Conservation (phyloP, 2,329 filamentous ascomycete genomes). For the Parascedosporium putredinis region DNA sequence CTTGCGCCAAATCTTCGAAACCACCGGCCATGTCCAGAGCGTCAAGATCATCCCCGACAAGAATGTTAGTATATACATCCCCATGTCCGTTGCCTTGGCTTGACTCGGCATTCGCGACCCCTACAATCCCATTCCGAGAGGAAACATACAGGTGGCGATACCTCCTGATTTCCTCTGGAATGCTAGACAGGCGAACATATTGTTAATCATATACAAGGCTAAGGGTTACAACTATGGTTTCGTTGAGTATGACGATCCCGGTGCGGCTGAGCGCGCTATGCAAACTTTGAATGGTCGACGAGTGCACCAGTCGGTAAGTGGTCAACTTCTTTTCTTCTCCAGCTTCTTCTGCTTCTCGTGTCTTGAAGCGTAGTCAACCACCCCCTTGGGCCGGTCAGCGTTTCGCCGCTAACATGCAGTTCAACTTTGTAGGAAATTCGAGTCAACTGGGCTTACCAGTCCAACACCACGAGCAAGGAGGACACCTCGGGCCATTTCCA, state of each 20-base stretch:
- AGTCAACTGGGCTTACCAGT: slow-evolving; percentile 99
- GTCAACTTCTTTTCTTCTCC: too few relatives aligned
- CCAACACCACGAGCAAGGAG: slow-evolving; percentile 87
- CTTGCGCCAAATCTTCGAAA: slow-evolving; percentile 95
- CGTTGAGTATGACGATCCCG: slow-evolving; percentile 96
- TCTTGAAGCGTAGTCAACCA: too few relatives aligned
- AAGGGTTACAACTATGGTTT: slow-evolving; percentile 99
- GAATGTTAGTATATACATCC: slow-evolving; percentile 64
- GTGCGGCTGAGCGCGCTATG: slow-evolving; percentile 94
- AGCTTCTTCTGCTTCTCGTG: too few relatives aligned
- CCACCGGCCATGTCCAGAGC: slow-evolving; percentile 92
- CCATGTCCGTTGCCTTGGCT: background rate
- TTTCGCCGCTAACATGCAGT: background rate
- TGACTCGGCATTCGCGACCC: too few relatives aligned
- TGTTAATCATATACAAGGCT: too few relatives aligned
- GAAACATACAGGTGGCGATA: too few relatives aligned
- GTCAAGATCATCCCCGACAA: slow-evolving; percentile 99
- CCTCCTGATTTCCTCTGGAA: too few relatives aligned
- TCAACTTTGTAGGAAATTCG: slow-evolving; percentile 72
- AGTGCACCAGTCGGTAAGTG: slow-evolving; percentile 83
- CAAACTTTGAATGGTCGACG: slow-evolving; percentile 89
- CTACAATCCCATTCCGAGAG: too few relatives aligned
- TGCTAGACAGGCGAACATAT: too few relatives aligned
- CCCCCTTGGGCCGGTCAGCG: too few relatives aligned
- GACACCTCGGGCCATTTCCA: slow-evolving; percentile 98